Conservation (phyloP, 192 early-diverging fungal genomes). For the Linnemannia hyalina region DNA sequence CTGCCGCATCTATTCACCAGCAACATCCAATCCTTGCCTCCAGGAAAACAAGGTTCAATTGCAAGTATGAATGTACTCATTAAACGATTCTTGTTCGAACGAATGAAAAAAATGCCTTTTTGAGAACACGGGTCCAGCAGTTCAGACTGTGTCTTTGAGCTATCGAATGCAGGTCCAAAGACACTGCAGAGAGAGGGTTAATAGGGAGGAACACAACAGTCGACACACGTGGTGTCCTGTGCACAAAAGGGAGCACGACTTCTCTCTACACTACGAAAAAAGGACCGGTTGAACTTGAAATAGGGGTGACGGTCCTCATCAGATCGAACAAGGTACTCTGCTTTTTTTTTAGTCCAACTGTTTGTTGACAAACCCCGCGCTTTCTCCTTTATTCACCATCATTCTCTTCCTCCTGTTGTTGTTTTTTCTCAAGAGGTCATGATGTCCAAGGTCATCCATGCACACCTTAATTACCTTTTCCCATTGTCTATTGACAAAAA, state of each 20-base stretch:
- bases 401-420: neutral
- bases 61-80: too few relatives aligned
- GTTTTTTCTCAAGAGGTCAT: constrained; percentile 2
- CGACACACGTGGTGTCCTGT: neutral
- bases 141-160: neutral
- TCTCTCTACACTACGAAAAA: neutral
- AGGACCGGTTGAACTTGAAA: neutral
- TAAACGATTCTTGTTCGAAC: too few relatives aligned
- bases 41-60: too few relatives aligned
- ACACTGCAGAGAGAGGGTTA: neutral
- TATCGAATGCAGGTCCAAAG: neutral
- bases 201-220: neutral
- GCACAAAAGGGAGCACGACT: neutral
- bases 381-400: neutral
- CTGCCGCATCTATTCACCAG: too few relatives aligned
- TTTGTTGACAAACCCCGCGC: too few relatives aligned
- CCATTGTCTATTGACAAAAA: neutral
- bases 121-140: neutral
- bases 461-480: neutral
- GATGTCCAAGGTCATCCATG: neutral
- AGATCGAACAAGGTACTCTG: neutral
- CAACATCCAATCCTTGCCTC: too few relatives aligned
- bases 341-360: too few relatives aligned
- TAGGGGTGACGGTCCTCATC: neutral
- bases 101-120: neutral